Percentiles rank a stretch among this genome's conserved stretches.
Conservation (phyloP, 257 asterid genomes). For the Solanum rostratum region DNA sequence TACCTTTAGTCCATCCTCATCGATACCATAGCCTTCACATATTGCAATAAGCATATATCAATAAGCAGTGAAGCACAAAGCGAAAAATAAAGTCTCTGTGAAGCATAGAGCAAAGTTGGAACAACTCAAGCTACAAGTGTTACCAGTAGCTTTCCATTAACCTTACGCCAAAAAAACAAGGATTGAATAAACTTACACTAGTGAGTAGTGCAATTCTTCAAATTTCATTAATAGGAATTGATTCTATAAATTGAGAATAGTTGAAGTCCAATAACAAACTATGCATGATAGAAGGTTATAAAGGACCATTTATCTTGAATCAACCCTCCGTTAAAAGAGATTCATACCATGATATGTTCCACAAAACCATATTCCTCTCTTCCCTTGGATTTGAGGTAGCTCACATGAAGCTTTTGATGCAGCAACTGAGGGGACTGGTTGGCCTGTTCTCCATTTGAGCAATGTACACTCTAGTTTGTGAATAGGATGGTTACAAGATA, state of each 20-base stretch:
- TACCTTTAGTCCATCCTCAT: constrained; percentile 72
- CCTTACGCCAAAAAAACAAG: background rate
- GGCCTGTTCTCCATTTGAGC: constrained; percentile 77
- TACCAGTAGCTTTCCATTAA: background rate
- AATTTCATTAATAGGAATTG: background rate
- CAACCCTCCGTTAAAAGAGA: background rate
- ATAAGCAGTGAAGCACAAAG: background rate
- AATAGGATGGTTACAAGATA: constrained; percentile 77
- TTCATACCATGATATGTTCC: constrained; percentile 84
- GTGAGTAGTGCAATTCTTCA: background rate
- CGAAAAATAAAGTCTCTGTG: background rate
- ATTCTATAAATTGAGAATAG: background rate
- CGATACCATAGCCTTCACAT: constrained; percentile 61
- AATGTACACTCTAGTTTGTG: constrained; percentile 39
- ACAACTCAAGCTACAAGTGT: background rate
- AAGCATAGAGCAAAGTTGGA: background rate
- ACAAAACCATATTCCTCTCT: constrained; percentile 83
- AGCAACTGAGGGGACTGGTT: constrained; percentile 84
- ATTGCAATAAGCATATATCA: background rate
- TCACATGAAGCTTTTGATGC: constrained; percentile 69
- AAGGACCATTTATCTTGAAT: background rate
- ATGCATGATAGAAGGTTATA: background rate
- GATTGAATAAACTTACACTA: background rate
- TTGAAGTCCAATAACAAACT: background rate
- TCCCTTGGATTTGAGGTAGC: constrained; percentile 70